Base-by-base conservation (phyloP, 1,284 basidiomycete genomes). In the Malassezia furfur region DNA sequence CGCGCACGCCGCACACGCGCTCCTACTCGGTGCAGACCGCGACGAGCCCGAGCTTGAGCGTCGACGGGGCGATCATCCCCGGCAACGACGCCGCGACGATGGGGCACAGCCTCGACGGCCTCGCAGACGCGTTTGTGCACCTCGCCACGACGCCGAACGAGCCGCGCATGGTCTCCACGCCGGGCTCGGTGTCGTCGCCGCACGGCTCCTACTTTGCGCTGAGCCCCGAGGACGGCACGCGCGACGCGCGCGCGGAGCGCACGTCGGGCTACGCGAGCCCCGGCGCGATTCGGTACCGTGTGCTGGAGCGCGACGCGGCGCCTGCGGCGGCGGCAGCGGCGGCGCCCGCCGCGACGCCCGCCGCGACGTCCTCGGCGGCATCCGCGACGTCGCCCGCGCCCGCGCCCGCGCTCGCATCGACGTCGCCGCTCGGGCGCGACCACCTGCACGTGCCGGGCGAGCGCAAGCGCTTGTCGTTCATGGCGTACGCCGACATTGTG, bases 21-120 rank as follows among this genome's bases (percentile, higher is more conserved):
- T 19, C 46, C 2, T 21, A 48, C 17, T 54, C 46, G 28, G 4
- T 40, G 37, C 52, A 21, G 28, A 43, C 28, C 12, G 21, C 36
- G n/a, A 30, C 41, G 36, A 55, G 46, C 35, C 53, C 63, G 12
- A 71, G 67, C 37, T 48, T 73, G 50, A 70, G 67, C 46, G 70
- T 73, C 51, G 70, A 73, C 38, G 70, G 70, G n/a, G 70, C 70
- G 28, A 57, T 73, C 54, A 71, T 73, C 47, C 59, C 63, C 2
- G 64, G 61, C 9, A 56, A 62, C 41, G 63, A 67, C 22, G 62
- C 63, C 1, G 70, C 70, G 21, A 67, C 61, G 8, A 40, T 61
- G 19, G 60, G 63, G 14, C 64, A 64, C 50, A 67, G 64, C 25
- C 59, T 73, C 19, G 68, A 62, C 40, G 66, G 61, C 10, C 60